These are phyloP conservation scores for Cyberlindnera petersonii DNA, from an alignment of 805 yeast genomes.

Conservation along the genomic window DNA sequence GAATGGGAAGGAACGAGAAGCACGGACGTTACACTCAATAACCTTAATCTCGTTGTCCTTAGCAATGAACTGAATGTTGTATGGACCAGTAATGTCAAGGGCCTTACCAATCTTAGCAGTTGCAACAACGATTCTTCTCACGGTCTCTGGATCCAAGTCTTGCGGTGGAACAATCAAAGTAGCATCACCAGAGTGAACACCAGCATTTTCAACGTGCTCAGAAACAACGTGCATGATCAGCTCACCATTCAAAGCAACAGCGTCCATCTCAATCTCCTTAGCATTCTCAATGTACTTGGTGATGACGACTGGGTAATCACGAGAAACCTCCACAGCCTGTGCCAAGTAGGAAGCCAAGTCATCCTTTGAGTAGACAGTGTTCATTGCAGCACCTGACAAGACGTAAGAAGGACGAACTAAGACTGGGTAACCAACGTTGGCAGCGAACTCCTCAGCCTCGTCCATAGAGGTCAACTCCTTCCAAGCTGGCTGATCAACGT, in stretches of 20 bases:
- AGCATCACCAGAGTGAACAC: slow-evolving; percentile 99
- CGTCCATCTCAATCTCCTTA: slow-evolving; percentile 95
- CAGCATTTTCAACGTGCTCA: slow-evolving; percentile 98
- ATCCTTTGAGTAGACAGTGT: slow-evolving; percentile 73
- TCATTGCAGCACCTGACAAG: slow-evolving; percentile 98
- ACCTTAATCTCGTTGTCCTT: slow-evolving; percentile 81
- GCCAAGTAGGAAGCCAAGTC: slow-evolving; percentile 81
- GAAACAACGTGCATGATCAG: slow-evolving; percentile 93
- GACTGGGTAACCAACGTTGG: slow-evolving; percentile 88
- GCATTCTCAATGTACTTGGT: slow-evolving; percentile 95
- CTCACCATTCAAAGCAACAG: slow-evolving; percentile 85
- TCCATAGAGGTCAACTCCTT: slow-evolving; percentile 84
- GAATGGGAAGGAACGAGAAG: slow-evolving; percentile 98
- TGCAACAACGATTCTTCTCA: slow-evolving; percentile 75
- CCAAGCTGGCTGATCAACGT: slow-evolving; percentile 97
- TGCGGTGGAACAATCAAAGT: slow-evolving; percentile 93
- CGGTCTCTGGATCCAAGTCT: slow-evolving; percentile 56
- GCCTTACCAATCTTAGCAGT: slow-evolving; percentile 93
- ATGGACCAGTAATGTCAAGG: slow-evolving; percentile 96
- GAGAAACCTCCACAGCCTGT: slow-evolving; percentile 87
- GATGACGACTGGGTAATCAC: slow-evolving; percentile 96
- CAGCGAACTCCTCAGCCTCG: slow-evolving; percentile 84
- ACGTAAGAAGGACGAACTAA: slow-evolving; percentile 97
- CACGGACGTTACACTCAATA: slow-evolving; percentile 97
- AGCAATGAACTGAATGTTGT: slow-evolving; percentile 97